These are phyloP conservation scores for Aspergillus saccharolyticus DNA, from an alignment of 495 filamentous ascomycete species.

Conservation along the genomic window DNA sequence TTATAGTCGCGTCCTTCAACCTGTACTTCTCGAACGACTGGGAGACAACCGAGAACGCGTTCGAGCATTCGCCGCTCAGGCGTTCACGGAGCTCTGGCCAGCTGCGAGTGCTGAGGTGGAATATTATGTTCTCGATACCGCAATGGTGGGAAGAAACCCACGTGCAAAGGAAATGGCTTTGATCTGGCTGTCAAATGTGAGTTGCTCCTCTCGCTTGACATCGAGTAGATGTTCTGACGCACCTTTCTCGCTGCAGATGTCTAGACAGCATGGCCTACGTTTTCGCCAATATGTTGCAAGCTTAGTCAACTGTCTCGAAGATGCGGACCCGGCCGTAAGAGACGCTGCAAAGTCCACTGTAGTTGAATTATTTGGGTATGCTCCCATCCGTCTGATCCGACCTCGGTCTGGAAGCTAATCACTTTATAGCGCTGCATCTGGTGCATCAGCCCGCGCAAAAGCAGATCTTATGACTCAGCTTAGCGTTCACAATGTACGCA, in stretches of 20 bases:
- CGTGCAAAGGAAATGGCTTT: slow-evolving; percentile 77
- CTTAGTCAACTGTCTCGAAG: slow-evolving; percentile 80
- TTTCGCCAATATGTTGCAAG: slow-evolving; percentile 78
- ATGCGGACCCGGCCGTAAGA: slow-evolving; percentile 80
- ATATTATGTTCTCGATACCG: slow-evolving; percentile 68
- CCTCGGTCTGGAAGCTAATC: slow-evolving; percentile 7
- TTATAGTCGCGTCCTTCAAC: slow-evolving; percentile 59
- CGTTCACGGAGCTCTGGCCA: slow-evolving; percentile 66
- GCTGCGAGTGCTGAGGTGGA: slow-evolving; percentile 68
- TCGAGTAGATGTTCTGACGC: slow-evolving; percentile 13
- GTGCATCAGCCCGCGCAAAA: slow-evolving; percentile 77
- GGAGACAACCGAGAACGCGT: slow-evolving; percentile 84
- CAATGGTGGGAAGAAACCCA: slow-evolving; percentile 72
- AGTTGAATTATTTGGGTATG: slow-evolving; percentile 78
- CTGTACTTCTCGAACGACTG: slow-evolving; percentile 75
- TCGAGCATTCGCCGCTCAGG: slow-evolving; percentile 62
- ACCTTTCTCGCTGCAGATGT: slow-evolving; percentile 51
- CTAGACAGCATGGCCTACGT: slow-evolving; percentile 65
- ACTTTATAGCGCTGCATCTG: slow-evolving; percentile 13
- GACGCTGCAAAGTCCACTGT: slow-evolving; percentile 76
- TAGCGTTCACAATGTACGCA: slow-evolving; percentile 70
- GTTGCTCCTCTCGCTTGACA: slow-evolving; percentile 28
- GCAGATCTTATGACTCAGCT: slow-evolving; percentile 81
- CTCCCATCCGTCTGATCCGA: slow-evolving; percentile 5
- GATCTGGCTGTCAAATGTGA: slow-evolving; percentile 68